Conservation (phyloP, 2,329 filamentous ascomycete species). For the Penicillium corylophilum region DNA sequence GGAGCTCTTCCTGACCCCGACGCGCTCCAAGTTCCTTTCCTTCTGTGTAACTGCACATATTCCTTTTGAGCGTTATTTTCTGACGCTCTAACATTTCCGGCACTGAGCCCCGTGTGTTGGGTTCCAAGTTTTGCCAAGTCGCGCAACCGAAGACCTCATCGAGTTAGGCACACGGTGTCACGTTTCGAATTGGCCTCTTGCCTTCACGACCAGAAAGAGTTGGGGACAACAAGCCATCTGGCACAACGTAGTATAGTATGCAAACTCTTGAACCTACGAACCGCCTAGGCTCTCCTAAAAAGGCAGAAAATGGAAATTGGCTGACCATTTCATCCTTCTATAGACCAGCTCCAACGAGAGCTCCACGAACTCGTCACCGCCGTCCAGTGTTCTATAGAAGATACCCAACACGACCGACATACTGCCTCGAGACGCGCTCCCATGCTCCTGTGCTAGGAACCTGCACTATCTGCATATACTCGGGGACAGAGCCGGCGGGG, state of each 20-base stretch:
- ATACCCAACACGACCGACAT: not conserved
- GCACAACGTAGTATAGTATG: not conserved
- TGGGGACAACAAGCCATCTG: not conserved
- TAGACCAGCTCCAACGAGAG: not conserved
- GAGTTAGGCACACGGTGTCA: slow-evolving; percentile 7
- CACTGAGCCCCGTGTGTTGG: not conserved
- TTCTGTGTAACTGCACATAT: not conserved
- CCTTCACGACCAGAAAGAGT: not conserved
- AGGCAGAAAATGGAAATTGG: not conserved
- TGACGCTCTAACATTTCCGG: not conserved
- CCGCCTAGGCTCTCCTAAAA: not conserved
- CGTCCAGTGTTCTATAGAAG: not conserved
- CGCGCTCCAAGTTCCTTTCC: not conserved
- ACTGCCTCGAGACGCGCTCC: not conserved
- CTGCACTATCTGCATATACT: slow-evolving; percentile 7
- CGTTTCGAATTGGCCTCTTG: slow-evolving; percentile 2
- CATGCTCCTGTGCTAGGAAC: slow-evolving; percentile 14
- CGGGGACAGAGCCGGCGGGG: not conserved
- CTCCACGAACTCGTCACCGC: not conserved
- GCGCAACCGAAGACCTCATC: slow-evolving; percentile 1
- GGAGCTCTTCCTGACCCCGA: slow-evolving; percentile 1
- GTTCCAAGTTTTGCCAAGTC: not conserved
- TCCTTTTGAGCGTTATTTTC: not conserved
- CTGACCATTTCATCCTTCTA: not conserved
- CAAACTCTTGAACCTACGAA: not conserved